phyloP scores from a whole-genome alignment of 176 grass and related monocot species.

The Avena eriantha region DNA sequence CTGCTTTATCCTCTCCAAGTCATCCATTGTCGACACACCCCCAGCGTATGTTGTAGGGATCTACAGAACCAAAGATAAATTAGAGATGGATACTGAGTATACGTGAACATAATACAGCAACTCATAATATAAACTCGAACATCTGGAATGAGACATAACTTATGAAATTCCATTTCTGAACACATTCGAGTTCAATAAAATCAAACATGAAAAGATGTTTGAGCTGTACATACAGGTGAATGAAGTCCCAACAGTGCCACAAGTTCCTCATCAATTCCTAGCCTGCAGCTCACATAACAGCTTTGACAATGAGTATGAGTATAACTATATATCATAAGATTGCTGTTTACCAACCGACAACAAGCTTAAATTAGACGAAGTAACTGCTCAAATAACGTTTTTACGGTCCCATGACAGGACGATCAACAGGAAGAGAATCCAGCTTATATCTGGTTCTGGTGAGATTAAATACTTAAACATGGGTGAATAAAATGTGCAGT shows the following conservation, averaged over 20 bases:
- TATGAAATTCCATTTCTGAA: neutral
- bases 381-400: neutral
- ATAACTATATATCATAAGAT: no score
- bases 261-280: constrained; percentile 96
- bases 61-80: constrained; percentile 40
- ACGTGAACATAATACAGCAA: neutral
- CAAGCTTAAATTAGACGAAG: constrained; percentile 35
- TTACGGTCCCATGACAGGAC: neutral
- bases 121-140: neutral
- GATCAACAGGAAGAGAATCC: neutral
- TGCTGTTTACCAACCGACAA: no score
- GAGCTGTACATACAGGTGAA: constrained; percentile 68
- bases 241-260: constrained; percentile 67
- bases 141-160: neutral
- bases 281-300: constrained; percentile 44
- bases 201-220: constrained; percentile 8
- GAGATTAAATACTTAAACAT: neutral
- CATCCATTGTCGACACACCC: constrained; percentile 80
- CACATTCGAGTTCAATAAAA: neutral
- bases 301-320: no score
- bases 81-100: neutral
- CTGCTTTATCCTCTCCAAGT: constrained; percentile 89
- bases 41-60: constrained; percentile 88
- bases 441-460: neutral
- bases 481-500: neutral